Conservation (phyloP, 176 grass and related monocot species). For the Pharus latifolius region DNA sequence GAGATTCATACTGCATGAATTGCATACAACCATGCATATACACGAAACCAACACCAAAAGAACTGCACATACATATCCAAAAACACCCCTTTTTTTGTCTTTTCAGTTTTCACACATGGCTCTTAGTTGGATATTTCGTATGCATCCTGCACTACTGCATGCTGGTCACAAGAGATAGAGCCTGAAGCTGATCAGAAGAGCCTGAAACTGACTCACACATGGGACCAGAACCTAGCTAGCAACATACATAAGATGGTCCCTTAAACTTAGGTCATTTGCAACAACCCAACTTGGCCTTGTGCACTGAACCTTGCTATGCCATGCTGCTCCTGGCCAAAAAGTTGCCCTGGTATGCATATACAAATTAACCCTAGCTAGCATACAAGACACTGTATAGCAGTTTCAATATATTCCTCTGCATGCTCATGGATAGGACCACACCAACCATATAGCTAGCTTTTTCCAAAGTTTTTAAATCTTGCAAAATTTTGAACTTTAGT, state of each 20-base stretch:
- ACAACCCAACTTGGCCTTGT: slow-evolving; percentile 9
- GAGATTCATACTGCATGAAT: too few species aligned
- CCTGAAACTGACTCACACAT: not conserved
- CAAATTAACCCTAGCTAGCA: slow-evolving; percentile 15
- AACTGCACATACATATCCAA: too few species aligned
- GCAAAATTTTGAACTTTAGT: slow-evolving; percentile 7
- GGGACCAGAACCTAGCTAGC: not conserved
- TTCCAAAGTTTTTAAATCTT: not conserved
- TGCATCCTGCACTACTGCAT: too few species aligned
- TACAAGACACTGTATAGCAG: slow-evolving; percentile 17
- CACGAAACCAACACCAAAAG: too few species aligned
- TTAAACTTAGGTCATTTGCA: slow-evolving; percentile 2
- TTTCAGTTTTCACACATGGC: too few species aligned
- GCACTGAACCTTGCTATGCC: not conserved
- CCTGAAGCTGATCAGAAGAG: not conserved
- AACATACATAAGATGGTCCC: slow-evolving; percentile 2
- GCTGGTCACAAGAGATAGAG: not conserved
- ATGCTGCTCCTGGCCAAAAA: slow-evolving; percentile 3
- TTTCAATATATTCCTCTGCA: slow-evolving; percentile 18
- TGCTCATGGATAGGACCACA: slow-evolving; percentile 23
- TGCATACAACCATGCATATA: too few species aligned
- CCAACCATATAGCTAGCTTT: not conserved
- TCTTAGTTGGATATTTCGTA: too few species aligned
- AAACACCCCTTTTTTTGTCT: too few species aligned
- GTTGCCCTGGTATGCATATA: slow-evolving; percentile 5